These are phyloP conservation scores for Clohesyomyces aquaticus DNA, from an alignment of 495 filamentous ascomycete species.

Conservation along the genomic window DNA sequence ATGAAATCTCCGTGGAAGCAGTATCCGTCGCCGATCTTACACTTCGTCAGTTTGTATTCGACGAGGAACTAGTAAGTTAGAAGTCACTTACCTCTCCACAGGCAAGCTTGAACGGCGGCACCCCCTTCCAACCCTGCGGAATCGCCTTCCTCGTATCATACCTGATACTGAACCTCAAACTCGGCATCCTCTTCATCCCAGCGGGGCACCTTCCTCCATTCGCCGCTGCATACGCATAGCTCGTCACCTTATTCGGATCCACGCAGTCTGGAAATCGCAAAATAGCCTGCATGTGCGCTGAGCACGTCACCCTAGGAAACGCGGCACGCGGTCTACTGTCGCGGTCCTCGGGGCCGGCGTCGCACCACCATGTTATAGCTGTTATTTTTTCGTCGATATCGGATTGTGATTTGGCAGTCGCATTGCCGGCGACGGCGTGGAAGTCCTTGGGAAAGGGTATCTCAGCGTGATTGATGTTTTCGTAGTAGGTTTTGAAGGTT, in stretches of 20 bases:
- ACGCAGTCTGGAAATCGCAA: slow-evolving; percentile 24
- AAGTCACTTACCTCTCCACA: slow-evolving; percentile 20
- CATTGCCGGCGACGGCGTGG: slow-evolving; percentile 22
- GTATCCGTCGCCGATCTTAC: slow-evolving; percentile 28
- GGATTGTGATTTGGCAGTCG: slow-evolving; percentile 22
- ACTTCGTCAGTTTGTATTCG: neutral
- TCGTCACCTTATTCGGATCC: slow-evolving; percentile 12
- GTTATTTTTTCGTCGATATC: slow-evolving; percentile 27
- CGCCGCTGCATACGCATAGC: slow-evolving; percentile 28
- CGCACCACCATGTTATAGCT: slow-evolving; percentile 29
- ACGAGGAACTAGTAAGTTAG: neutral
- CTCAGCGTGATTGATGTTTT: slow-evolving; percentile 24
- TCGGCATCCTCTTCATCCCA: slow-evolving; percentile 23
- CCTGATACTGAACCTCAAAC: slow-evolving; percentile 11
- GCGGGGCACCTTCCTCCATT: slow-evolving; percentile 20
- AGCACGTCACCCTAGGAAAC: slow-evolving; percentile 21
- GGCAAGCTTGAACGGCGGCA: slow-evolving; percentile 26
- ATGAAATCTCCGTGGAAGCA: slow-evolving; percentile 34
- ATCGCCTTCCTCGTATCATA: slow-evolving; percentile 29
- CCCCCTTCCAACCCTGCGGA: slow-evolving; percentile 26
- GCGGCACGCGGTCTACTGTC: slow-evolving; percentile 14
- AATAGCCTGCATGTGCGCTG: slow-evolving; percentile 29
- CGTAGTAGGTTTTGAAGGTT: slow-evolving; percentile 34
- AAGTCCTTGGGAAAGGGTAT: slow-evolving; percentile 26
- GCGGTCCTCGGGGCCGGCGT: slow-evolving; percentile 21